Conservation (phyloP, 2,329 filamentous ascomycete genomes). For the Penicillium sp. region DNA sequence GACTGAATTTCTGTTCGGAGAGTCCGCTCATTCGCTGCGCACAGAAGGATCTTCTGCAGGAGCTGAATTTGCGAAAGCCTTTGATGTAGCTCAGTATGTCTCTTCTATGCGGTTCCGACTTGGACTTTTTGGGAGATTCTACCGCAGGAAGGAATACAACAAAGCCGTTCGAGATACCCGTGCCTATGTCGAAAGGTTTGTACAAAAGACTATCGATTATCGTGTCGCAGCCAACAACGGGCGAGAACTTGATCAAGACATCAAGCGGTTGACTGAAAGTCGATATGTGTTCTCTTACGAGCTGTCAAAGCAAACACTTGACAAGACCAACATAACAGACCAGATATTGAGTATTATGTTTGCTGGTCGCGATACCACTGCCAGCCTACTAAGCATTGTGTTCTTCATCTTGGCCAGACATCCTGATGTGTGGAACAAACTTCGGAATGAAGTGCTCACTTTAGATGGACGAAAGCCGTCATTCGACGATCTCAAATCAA, state of each 20-base stretch:
- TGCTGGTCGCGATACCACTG: conserved; percentile 54
- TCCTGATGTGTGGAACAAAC: conserved; percentile 35
- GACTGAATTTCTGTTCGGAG: conserved; percentile 78
- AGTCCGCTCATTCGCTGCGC: conserved; percentile 53
- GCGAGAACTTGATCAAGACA: conserved; percentile 15
- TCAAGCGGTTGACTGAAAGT: conserved; percentile 7
- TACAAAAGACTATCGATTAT: conserved; percentile 38
- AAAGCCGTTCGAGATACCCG: conserved; percentile 31
- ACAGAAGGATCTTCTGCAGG: conserved; percentile 12
- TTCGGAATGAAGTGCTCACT: conserved; percentile 31
- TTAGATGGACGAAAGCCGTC: conserved; percentile 20
- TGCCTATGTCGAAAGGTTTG: conserved; percentile 30
- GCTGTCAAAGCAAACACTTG: conserved; percentile 43
- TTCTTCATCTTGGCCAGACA: conserved; percentile 48
- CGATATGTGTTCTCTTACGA: conserved; percentile 49
- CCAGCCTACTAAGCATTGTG: conserved; percentile 39
- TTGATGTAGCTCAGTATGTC: conserved; percentile 29
- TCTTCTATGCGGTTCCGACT: conserved; percentile 16
- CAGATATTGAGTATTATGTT: conserved; percentile 51
- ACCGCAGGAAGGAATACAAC: conserved; percentile 11
- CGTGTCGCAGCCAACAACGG: conserved; percentile 17
- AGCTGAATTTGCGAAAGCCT: conserved; percentile 22
- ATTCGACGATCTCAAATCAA: conserved; percentile 23
- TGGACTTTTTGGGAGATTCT: conserved; percentile 15
- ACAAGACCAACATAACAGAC: conserved; percentile 43